phyloP scores from a whole-genome alignment of 352 stramenopile species.

The Phytophthora cactorum region DNA sequence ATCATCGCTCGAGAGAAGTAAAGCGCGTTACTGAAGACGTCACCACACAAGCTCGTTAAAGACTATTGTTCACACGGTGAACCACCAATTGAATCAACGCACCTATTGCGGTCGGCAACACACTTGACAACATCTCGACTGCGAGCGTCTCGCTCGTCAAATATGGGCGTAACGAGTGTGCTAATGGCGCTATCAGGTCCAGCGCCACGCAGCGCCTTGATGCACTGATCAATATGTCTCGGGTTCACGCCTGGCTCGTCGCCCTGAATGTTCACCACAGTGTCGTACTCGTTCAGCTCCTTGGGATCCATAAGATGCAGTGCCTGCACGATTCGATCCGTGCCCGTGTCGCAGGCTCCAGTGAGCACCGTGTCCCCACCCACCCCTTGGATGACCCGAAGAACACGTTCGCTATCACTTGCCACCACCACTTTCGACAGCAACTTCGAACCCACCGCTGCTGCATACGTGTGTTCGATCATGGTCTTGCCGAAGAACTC shows the following conservation, averaged over 20 bases:
- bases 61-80: background rate
- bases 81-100: conserved; percentile 9
- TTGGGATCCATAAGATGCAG: conserved; percentile 44
- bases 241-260: conserved; percentile 86
- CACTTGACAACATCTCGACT: conserved; percentile 85
- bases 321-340: conserved; percentile 77
- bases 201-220: conserved; percentile 61
- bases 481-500: conserved; percentile 84
- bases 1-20: conserved; percentile 89
- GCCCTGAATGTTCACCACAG: conserved; percentile 87
- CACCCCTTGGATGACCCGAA: conserved; percentile 49
- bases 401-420: conserved; percentile 73
- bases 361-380: conserved; percentile 68
- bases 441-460: conserved; percentile 49
- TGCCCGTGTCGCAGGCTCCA: conserved; percentile 70
- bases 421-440: conserved; percentile 81
- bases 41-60: conserved; percentile 3
- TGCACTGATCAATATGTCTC: conserved; percentile 73
- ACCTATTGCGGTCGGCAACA: conserved; percentile 67
- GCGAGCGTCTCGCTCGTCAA: conserved; percentile 53
- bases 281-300: conserved; percentile 64
- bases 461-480: conserved; percentile 86
- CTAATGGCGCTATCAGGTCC: conserved; percentile 69
- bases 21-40: conserved; percentile 62
- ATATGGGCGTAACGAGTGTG: conserved; percentile 75